phyloP scores from a whole-genome alignment of 371 early-diverging fungal genomes.

The Saksenaea oblongispora region DNA sequence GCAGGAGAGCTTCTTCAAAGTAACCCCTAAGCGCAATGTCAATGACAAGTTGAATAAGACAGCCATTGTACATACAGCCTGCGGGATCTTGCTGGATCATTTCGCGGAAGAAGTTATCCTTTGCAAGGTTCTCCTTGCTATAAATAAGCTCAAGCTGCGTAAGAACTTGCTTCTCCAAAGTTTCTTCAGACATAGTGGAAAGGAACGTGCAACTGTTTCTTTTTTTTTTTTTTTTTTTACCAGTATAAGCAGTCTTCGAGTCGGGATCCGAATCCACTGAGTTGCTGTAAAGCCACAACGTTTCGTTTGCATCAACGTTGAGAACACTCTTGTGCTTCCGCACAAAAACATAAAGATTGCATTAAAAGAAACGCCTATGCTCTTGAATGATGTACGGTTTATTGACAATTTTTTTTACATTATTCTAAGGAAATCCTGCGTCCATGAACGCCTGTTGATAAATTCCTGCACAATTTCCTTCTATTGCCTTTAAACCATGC shows the following conservation, averaged over 20 bases:
- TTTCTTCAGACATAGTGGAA: constrained; percentile 7
- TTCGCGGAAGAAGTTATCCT: constrained; percentile 47
- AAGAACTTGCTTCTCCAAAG: constrained; percentile 19
- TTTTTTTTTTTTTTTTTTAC: neutral
- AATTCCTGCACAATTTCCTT: too few species aligned
- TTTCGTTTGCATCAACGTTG: too few species aligned
- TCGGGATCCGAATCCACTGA: neutral
- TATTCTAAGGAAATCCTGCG: too few species aligned
- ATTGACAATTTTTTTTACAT: too few species aligned
- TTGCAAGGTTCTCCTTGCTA: constrained; percentile 36
- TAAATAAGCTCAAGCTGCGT: constrained; percentile 35
- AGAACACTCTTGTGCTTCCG: too few species aligned
- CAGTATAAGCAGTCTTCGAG: too few species aligned
- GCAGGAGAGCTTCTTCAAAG: constrained; percentile 35
- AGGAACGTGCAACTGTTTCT: neutral
- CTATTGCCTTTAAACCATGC: too few species aligned
- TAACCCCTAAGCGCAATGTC: constrained; percentile 36
- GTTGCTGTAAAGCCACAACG: neutral
- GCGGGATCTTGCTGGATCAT: constrained; percentile 42
- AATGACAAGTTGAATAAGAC: neutral
- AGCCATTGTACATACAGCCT: constrained; percentile 31
- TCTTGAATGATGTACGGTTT: too few species aligned
- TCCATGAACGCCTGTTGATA: too few species aligned
- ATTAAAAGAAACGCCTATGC: too few species aligned
- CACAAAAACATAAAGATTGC: too few species aligned